Evolutionary conservation across 306 rosid species (phyloP).

Genomic region (Carpinus fangiana): DNA sequence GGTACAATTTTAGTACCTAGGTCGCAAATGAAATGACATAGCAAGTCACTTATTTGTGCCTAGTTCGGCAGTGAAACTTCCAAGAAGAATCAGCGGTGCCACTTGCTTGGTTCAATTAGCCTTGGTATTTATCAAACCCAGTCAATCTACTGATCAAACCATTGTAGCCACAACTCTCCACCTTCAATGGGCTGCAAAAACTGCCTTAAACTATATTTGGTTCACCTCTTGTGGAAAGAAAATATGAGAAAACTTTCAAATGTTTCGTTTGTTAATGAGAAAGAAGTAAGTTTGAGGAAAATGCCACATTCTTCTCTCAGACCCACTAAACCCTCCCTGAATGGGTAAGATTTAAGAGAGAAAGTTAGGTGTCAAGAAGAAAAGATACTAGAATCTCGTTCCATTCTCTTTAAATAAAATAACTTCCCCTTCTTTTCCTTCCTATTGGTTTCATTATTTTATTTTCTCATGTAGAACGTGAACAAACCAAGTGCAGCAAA

Average conservation of each 20-base stretch:
- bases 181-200: not conserved
- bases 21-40: not conserved
- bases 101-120: not conserved
- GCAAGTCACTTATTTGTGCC: not conserved
- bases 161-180: not conserved
- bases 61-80: not conserved
- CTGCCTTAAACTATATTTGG: not conserved
- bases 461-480: not conserved
- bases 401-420: not conserved
- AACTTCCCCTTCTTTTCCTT: too few relatives aligned
- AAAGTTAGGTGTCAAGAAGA: not conserved
- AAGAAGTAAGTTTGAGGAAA: not conserved
- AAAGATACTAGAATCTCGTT: not conserved
- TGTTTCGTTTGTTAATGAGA: not conserved
- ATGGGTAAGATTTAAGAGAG: not conserved
- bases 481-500: slow-evolving; percentile 4
- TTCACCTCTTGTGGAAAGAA: not conserved
- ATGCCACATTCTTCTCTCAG: not conserved
- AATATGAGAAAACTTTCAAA: not conserved
- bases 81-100: not conserved
- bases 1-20: not conserved
- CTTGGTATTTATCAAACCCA: not conserved
- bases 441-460: not conserved
- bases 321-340: not conserved
- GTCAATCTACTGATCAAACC: not conserved